Evolutionary conservation across 1,284 basidiomycete genomes (phyloP), one percentile per base, ranked within the genome.

Genomic region (Austropuccinia psidii): DNA sequence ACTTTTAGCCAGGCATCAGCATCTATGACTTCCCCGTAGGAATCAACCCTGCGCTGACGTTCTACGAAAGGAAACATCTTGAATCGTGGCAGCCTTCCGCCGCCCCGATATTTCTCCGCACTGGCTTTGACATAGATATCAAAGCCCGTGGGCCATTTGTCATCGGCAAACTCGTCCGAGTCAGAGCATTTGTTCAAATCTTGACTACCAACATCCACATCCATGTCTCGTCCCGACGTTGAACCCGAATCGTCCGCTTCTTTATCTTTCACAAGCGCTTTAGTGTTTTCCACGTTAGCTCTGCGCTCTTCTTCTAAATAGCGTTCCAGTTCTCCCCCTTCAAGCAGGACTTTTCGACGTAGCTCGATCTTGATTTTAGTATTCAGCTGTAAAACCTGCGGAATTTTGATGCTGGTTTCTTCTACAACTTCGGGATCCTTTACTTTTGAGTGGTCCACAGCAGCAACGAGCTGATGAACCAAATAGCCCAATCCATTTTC

Each of bases 1-100:
- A 90, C 90, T 76, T 90, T 84, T 77, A 95, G 80, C 94, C 94
- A 97, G 85, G 91, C 90, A 37, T 88, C 93, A 24, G 93, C 88
- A 81, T 98, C 95, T 55, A 98, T 84, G 5, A 89, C 90, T 83
- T 99, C 96, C 0, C 96, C 96, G 80, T 93, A 99, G 76, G 90
- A 90, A 80, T 99, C 96, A 19, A 98, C 90, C 76, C 89, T 85
- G 76, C 92, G 84, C 78, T 90, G 93, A 80, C 91, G 89, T 82
- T 98, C 95, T 45, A 96, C 87, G 78, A 93, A 93, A 0, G 96
- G 96, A 82, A 98, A 98, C 90, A 98, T 97, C 76, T 95, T 86
- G 81, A 90, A 98, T 50, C 95, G 86, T 78, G 88, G 89, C 91
- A 84, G 93, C 92, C 81, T 93, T 1, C 87, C 88, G 0, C 87